A percentile compares a stretch with the other conserved stretches of the same genome.
These are phyloP conservation scores for Colletotrichum lini DNA, from an alignment of 2,329 filamentous ascomycete genomes.

Conservation along the genomic window DNA sequence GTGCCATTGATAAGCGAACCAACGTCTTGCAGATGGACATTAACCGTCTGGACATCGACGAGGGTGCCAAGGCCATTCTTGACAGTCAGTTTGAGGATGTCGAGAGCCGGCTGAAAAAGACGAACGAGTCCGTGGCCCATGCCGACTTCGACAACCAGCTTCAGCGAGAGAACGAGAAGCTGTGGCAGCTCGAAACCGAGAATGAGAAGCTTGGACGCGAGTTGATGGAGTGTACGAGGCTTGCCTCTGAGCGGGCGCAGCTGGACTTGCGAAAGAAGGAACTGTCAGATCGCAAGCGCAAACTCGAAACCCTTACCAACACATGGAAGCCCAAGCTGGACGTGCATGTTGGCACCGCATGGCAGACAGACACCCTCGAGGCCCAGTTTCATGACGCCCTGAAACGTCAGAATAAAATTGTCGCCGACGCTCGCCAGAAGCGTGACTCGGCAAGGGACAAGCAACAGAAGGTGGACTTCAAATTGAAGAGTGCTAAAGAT, in stretches of 20 bases:
- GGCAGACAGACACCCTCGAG: slow-evolving; percentile 80
- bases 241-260: slow-evolving; percentile 86
- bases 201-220: slow-evolving; percentile 83
- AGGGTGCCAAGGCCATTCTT: slow-evolving; percentile 84
- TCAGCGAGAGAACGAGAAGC: slow-evolving; percentile 73
- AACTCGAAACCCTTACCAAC: slow-evolving; percentile 81
- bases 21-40: slow-evolving; percentile 76
- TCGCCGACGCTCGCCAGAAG: slow-evolving; percentile 76
- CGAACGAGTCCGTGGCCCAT: slow-evolving; percentile 73
- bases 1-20: slow-evolving; percentile 80
- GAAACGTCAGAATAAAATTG: slow-evolving; percentile 67
- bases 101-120: slow-evolving; percentile 71
- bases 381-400: slow-evolving; percentile 76
- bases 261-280: slow-evolving; percentile 89
- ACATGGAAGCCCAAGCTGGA: slow-evolving; percentile 82
- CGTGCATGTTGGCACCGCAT: slow-evolving; percentile 73
- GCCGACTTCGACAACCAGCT: slow-evolving; percentile 81
- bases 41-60: slow-evolving; percentile 84
- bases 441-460: slow-evolving; percentile 81
- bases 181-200: slow-evolving; percentile 80
- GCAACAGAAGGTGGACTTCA: slow-evolving; percentile 82
- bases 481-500: slow-evolving; percentile 76
- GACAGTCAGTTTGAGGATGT: slow-evolving; percentile 81
- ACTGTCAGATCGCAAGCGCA: slow-evolving; percentile 78
- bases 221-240: slow-evolving; percentile 84